A percentile compares a stretch with the other conserved stretches of the same genome.
These are phyloP conservation scores for Hypoxylon cercidicola DNA, from an alignment of 495 filamentous ascomycete genomes.

Conservation along the genomic window DNA sequence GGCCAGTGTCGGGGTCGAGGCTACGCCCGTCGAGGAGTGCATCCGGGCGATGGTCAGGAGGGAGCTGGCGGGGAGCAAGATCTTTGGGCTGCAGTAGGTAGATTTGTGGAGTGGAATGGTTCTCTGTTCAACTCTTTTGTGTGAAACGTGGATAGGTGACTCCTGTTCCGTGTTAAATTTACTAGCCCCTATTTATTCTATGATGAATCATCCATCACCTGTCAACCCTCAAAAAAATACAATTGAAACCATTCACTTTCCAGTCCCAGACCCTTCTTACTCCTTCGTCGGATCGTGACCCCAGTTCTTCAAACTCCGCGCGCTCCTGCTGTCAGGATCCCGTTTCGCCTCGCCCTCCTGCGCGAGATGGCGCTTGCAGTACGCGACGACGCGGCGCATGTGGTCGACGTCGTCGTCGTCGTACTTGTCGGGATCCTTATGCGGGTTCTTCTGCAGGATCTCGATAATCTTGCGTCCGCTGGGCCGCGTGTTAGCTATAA, in stretches of 20 bases:
- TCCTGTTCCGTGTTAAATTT: not conserved
- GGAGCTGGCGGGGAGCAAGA: not conserved
- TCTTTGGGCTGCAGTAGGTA: not conserved
- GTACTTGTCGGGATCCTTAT: constrained; percentile 64
- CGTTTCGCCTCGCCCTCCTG: constrained; percentile 65
- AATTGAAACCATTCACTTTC: no score
- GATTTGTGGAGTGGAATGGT: not conserved
- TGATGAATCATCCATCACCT: no score
- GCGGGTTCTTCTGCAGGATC: constrained; percentile 70
- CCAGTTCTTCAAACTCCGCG: constrained; percentile 74
- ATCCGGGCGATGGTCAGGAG: constrained; percentile 41
- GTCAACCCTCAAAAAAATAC: no score
- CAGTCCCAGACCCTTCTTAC: no score
- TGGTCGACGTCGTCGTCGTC: constrained; percentile 67
- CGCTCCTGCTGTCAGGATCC: constrained; percentile 61
- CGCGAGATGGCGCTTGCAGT: constrained; percentile 69
- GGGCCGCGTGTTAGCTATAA: not conserved
- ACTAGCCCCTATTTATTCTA: not conserved
- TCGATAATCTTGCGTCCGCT: constrained; percentile 72
- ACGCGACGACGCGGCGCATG: constrained; percentile 71
- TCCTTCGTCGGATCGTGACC: constrained; percentile 70
- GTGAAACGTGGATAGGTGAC: no score
- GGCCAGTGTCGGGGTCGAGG: constrained; percentile 45
- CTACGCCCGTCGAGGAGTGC: constrained; percentile 48
- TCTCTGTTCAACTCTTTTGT: no score